Percentiles rank a stretch among this genome's conserved stretches.
phyloP scores from a whole-genome alignment of 2,329 filamentous ascomycete species.

The Penicillium decumbens region DNA sequence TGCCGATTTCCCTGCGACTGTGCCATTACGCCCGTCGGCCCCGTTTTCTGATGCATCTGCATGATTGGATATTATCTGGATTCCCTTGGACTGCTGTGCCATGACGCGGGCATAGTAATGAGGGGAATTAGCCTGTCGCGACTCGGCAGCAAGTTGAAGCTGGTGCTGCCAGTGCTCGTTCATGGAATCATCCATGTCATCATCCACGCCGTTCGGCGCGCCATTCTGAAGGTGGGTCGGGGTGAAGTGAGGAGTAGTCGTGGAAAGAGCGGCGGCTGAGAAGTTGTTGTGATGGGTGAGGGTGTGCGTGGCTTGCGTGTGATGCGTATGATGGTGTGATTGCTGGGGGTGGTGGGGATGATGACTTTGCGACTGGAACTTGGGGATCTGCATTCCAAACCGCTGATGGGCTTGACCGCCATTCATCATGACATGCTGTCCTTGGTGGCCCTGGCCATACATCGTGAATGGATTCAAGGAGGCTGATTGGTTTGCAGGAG shows the following conservation, averaged over 20 bases:
- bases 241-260: conserved; percentile 54
- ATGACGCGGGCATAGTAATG: conserved; percentile 61
- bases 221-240: conserved; percentile 58
- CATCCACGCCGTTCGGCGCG: conserved; percentile 53
- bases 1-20: conserved; percentile 55
- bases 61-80: conserved; percentile 46
- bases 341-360: conserved; percentile 44
- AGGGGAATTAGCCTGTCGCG: conserved; percentile 63
- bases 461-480: conserved; percentile 44
- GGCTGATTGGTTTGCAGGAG: conserved; percentile 41
- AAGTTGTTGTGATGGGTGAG: conserved; percentile 50
- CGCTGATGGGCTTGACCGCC: conserved; percentile 46
- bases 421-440: conserved; percentile 50
- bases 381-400: conserved; percentile 48
- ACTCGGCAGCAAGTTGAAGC: conserved; percentile 71
- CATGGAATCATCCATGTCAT: conserved; percentile 54
- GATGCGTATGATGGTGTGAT: conserved; percentile 42
- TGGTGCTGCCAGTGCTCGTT: conserved; percentile 84
- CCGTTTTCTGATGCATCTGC: conserved; percentile 46
- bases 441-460: conserved; percentile 47
- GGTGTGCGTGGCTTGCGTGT: conserved; percentile 41
- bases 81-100: conserved; percentile 46
- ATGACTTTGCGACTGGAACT: conserved; percentile 46
- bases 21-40: conserved; percentile 59
- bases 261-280: conserved; percentile 44